phyloP scores from a whole-genome alignment of 495 filamentous ascomycete genomes.

The Alectoria sarmentosa region DNA sequence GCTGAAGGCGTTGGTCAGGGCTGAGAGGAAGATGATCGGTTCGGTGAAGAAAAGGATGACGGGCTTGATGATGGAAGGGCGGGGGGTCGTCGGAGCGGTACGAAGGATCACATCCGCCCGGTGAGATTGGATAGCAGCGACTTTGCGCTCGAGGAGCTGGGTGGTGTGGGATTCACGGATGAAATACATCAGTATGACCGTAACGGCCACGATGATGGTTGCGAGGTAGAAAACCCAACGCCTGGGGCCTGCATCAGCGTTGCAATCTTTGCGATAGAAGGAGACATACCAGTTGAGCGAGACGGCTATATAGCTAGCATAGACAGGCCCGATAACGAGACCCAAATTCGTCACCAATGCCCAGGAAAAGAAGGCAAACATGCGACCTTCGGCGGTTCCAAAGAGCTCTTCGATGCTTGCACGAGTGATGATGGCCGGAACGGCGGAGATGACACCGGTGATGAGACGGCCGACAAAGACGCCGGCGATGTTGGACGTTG shows the following conservation, averaged over 20 bases:
- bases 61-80: not conserved
- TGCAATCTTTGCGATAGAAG: no score
- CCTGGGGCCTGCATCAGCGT: slow-evolving; percentile 15
- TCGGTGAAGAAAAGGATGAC: not conserved
- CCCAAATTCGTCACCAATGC: slow-evolving; percentile 27
- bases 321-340: slow-evolving; percentile 29
- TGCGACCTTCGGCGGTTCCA: slow-evolving; percentile 23
- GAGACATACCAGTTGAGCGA: slow-evolving; percentile 13
- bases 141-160: slow-evolving; percentile 1
- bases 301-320: slow-evolving; percentile 26
- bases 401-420: slow-evolving; percentile 34
- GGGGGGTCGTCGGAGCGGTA: not conserved
- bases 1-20: not conserved
- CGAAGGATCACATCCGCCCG: slow-evolving; percentile 2
- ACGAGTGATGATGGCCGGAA: slow-evolving; percentile 29
- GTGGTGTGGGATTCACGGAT: slow-evolving; percentile 1
- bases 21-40: slow-evolving; percentile 1
- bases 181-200: not conserved
- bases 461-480: slow-evolving; percentile 29
- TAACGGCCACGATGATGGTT: slow-evolving; percentile 11
- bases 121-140: not conserved
- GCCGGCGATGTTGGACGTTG: slow-evolving; percentile 19
- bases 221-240: slow-evolving; percentile 25
- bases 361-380: slow-evolving; percentile 32
- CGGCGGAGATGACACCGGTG: slow-evolving; percentile 30